Conservation (phyloP, 108 stramenopile genomes). For the Aurantiochytrium sp. region DNA sequence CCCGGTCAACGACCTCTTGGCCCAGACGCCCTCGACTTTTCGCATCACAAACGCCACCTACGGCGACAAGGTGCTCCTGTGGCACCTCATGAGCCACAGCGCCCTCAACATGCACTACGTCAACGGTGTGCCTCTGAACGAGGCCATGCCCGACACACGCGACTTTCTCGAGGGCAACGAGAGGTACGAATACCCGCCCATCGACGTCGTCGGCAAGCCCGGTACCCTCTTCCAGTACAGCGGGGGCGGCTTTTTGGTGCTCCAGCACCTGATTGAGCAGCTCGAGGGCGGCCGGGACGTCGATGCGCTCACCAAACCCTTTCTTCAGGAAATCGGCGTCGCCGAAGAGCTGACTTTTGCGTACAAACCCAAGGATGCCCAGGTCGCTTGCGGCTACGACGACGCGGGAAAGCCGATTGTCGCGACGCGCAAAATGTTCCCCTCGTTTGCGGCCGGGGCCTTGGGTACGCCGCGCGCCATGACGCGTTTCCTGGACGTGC, state of each 20-base stretch:
- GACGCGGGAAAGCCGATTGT: neutral
- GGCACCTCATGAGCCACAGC: slow-evolving; percentile 34
- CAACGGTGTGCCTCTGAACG: neutral
- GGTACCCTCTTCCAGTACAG: slow-evolving; percentile 18
- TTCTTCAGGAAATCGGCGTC: neutral
- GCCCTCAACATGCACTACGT: slow-evolving; percentile 44
- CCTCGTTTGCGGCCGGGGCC: slow-evolving; percentile 36
- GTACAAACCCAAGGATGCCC: neutral
- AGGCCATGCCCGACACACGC: neutral
- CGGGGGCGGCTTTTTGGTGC: slow-evolving; percentile 39
- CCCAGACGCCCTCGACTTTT: neutral
- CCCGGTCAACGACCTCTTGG: slow-evolving; percentile 20
- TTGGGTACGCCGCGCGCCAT: slow-evolving; percentile 23
- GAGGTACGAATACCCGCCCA: neutral
- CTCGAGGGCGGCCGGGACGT: neutral
- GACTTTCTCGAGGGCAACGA: slow-evolving; percentile 12
- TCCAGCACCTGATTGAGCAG: slow-evolving; percentile 34
- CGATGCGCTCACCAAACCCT: neutral
- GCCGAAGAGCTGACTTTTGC: neutral
- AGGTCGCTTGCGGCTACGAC: neutral
- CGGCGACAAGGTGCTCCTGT: slow-evolving; percentile 22
- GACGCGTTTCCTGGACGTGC: neutral
- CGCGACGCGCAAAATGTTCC: slow-evolving; percentile 11
- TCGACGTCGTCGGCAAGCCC: slow-evolving; percentile 7
- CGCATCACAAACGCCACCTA: neutral